Evolutionary conservation across 2,329 filamentous ascomycete genomes (phyloP).

Genomic region (Verticillium alfalfae): DNA sequence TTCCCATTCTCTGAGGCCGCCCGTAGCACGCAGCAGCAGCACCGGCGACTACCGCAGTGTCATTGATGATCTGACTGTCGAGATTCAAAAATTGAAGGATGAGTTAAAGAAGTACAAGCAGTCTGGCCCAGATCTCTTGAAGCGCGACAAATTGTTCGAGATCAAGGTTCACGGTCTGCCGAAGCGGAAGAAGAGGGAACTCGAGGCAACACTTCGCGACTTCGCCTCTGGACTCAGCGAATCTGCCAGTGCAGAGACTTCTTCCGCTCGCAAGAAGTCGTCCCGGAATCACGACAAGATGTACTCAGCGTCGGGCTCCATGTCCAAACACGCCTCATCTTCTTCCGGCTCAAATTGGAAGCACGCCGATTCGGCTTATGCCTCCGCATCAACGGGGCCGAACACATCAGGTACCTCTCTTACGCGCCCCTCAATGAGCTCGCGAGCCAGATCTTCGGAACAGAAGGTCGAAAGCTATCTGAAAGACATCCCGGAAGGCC

Average conservation of each 20-base stretch:
- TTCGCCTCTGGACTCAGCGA: constrained; percentile 47
- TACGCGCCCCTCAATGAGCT: constrained; percentile 27
- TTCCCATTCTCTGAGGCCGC: constrained; percentile 19
- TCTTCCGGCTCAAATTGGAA: constrained; percentile 47
- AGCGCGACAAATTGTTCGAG: constrained; percentile 76
- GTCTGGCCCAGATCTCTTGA: constrained; percentile 58
- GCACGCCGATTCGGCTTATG: constrained; percentile 59
- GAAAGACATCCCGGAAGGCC: constrained; percentile 64
- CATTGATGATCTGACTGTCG: constrained; percentile 80
- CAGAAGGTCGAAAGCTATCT: constrained; percentile 65
- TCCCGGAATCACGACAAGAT: constrained; percentile 31
- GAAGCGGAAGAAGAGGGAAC: constrained; percentile 66
- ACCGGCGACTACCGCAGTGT: constrained; percentile 74
- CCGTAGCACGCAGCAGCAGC: constrained; percentile 47
- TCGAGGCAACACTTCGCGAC: constrained; percentile 67
- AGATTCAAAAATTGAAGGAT: constrained; percentile 74
- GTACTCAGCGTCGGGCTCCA: constrained; percentile 34
- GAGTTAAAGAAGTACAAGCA: constrained; percentile 67
- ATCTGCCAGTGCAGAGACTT: constrained; percentile 43
- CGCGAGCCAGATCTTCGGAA: constrained; percentile 36
- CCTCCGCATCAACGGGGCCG: constrained; percentile 56
- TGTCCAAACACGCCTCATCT: constrained; percentile 46
- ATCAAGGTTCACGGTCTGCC: constrained; percentile 72
- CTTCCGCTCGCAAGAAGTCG: constrained; percentile 33
- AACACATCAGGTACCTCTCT: constrained; percentile 36